Percentiles rank a stretch among this genome's conserved stretches.
Evolutionary conservation across 495 filamentous ascomycete species (phyloP).

Genomic region (Podospora conica): DNA sequence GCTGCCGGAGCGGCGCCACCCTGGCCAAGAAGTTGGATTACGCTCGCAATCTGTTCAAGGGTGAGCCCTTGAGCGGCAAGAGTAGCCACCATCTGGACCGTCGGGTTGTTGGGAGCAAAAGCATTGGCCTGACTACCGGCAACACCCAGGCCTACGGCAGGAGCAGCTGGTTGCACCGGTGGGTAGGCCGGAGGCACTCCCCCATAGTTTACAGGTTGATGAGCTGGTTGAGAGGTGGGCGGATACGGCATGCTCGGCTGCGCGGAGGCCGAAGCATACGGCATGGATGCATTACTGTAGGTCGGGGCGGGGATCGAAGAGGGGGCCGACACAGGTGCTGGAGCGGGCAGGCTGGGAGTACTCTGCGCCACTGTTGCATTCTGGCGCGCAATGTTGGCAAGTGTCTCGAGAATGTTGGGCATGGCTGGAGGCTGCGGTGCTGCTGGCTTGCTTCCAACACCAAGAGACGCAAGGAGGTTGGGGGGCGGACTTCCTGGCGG

Average conservation of each 20-base stretch:
- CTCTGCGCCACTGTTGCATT: conserved; percentile 58
- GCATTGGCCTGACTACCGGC: conserved; percentile 40
- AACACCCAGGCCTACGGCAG: conserved; percentile 18
- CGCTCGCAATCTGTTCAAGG: conserved; percentile 40
- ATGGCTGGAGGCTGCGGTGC: conserved; percentile 23
- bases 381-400: conserved; percentile 81
- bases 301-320: conserved; percentile 14
- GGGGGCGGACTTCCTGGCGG: conserved; percentile 72
- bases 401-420: conserved; percentile 66
- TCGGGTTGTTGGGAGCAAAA: conserved; percentile 32
- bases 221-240: conserved; percentile 32
- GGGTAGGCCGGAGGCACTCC: conserved; percentile 36
- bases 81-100: conserved; percentile 46
- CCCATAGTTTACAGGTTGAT: conserved; percentile 55
- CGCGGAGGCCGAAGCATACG: conserved; percentile 13
- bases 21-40: conserved; percentile 40
- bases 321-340: conserved; percentile 21
- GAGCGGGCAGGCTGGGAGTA: conserved; percentile 43
- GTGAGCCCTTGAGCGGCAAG: conserved; percentile 41
- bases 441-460: conserved; percentile 16
- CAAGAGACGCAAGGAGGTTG: conserved; percentile 23
- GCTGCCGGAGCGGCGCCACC: conserved; percentile 16
- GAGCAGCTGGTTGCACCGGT: conserved; percentile 8
- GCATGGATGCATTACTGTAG: conserved; percentile 20
- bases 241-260: conserved; percentile 22